phyloP scores from a whole-genome alignment of 148 eudicot genomes.

The Camellia granthamiana region DNA sequence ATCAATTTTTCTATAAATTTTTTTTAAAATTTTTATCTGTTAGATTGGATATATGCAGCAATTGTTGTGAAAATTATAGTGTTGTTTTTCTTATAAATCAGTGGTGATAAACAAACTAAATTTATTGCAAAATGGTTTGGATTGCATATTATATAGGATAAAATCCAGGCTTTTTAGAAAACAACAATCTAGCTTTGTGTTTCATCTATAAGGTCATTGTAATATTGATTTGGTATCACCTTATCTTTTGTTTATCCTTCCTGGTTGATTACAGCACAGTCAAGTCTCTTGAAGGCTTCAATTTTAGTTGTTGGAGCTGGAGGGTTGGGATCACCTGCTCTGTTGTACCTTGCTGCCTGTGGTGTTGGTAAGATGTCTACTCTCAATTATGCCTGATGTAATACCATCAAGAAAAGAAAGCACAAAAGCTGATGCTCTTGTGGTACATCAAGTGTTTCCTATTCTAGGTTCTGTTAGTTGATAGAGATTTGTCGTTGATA shows the following conservation, averaged over 20 bases:
- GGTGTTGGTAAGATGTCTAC: slow-evolving; percentile 65
- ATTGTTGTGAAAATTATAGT: background rate
- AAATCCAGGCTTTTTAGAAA: background rate
- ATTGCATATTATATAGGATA: background rate
- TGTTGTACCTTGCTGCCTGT: slow-evolving; percentile 91
- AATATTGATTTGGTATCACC: background rate
- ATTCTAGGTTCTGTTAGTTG: background rate
- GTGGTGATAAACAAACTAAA: no score
- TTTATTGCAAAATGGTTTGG: background rate
- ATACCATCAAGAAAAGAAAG: background rate
- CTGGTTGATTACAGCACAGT: slow-evolving; percentile 57
- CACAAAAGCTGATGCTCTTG: slow-evolving; percentile 4
- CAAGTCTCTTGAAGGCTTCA: slow-evolving; percentile 71
- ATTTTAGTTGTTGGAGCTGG: slow-evolving; percentile 96
- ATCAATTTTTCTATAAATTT: background rate
- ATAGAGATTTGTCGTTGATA: background rate
- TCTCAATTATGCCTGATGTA: background rate
- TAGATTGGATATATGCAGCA: background rate
- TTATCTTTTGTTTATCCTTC: background rate
- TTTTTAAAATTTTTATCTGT: background rate
- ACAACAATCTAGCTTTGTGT: background rate
- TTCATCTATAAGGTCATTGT: background rate
- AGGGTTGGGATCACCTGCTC: slow-evolving; percentile 95
- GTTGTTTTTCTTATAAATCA: background rate
- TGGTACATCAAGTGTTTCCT: background rate